Evolutionary conservation across 352 stramenopile species (phyloP).

Genomic region (Phytophthora agathidicida): DNA sequence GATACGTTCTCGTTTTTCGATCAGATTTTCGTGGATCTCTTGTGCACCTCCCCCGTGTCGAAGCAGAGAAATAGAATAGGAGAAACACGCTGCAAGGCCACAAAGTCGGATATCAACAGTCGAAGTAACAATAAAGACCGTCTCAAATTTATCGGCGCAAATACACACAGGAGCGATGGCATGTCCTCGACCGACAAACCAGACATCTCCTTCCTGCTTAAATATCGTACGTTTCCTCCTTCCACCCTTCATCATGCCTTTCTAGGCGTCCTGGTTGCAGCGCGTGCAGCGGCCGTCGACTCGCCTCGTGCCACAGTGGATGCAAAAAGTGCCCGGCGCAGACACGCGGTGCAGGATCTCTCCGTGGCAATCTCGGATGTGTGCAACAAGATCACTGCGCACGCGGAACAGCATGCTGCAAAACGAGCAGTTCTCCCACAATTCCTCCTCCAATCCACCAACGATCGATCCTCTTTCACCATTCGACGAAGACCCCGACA

Average conservation of each 20-base stretch:
- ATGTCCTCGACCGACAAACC: neutral
- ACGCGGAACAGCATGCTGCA: constrained; percentile 50
- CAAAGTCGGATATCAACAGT: too few species aligned
- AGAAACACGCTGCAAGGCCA: too few species aligned
- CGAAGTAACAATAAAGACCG: too few species aligned
- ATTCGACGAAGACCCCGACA: constrained; percentile 7
- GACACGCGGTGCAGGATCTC: constrained; percentile 60
- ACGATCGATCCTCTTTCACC: constrained; percentile 1
- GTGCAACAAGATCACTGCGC: constrained; percentile 44
- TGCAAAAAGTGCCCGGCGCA: constrained; percentile 57
- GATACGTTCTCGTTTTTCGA: too few species aligned
- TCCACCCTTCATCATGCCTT: neutral
- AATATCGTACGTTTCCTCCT: constrained; percentile 31
- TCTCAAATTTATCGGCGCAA: constrained; percentile 21
- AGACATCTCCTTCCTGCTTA: constrained; percentile 33
- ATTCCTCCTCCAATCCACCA: constrained; percentile 32
- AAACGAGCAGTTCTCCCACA: constrained; percentile 60
- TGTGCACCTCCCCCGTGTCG: too few species aligned
- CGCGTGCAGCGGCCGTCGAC: constrained; percentile 48
- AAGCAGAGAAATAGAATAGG: too few species aligned
- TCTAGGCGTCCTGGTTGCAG: constrained; percentile 30
- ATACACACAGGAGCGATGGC: constrained; percentile 15
- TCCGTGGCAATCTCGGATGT: constrained; percentile 61
- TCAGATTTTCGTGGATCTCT: too few species aligned
- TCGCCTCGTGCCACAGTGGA: constrained; percentile 48